These are phyloP conservation scores for Penicillium cinerascens DNA, from an alignment of 495 filamentous ascomycete species.

Conservation along the genomic window DNA sequence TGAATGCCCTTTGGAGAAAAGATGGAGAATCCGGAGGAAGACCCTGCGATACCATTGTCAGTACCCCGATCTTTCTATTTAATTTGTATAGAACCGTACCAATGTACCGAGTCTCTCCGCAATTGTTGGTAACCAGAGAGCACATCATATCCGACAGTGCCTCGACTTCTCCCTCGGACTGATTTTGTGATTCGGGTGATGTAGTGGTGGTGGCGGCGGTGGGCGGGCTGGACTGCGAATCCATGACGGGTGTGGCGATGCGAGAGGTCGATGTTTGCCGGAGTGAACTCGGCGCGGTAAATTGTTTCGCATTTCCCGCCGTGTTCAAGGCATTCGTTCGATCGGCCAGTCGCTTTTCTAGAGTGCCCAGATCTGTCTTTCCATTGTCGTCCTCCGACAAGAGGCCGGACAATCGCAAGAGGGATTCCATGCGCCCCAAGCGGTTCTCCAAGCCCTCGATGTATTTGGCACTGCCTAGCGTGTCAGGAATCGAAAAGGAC, in stretches of 20 bases:
- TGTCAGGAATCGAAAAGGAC: background rate
- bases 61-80: slow-evolving; percentile 1
- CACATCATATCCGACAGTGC: slow-evolving; percentile 98
- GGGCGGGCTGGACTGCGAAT: slow-evolving; percentile 55
- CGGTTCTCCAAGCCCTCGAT: slow-evolving; percentile 97
- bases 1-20: slow-evolving; percentile 97
- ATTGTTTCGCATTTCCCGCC: slow-evolving; percentile 32
- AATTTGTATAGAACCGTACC: slow-evolving; percentile 51
- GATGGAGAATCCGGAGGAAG: slow-evolving; percentile 96
- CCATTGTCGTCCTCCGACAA: slow-evolving; percentile 84
- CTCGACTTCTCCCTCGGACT: slow-evolving; percentile 73
- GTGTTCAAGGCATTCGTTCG: slow-evolving; percentile 45
- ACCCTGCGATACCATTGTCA: slow-evolving; percentile 54
- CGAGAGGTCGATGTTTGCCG: slow-evolving; percentile 33
- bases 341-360: slow-evolving; percentile 79
- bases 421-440: slow-evolving; percentile 85
- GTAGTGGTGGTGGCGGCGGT: slow-evolving; percentile 57
- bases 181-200: slow-evolving; percentile 55
- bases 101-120: slow-evolving; percentile 93
- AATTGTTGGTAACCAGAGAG: slow-evolving; percentile 95
- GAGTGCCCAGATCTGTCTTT: slow-evolving; percentile 79
- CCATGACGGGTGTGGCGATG: slow-evolving; percentile 45
- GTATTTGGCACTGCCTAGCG: slow-evolving; percentile 75
- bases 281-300: slow-evolving; percentile 22
- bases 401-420: slow-evolving; percentile 82